These are phyloP conservation scores for Plantago coronopus DNA, from an alignment of 305 asterid genomes.

Conservation along the genomic window DNA sequence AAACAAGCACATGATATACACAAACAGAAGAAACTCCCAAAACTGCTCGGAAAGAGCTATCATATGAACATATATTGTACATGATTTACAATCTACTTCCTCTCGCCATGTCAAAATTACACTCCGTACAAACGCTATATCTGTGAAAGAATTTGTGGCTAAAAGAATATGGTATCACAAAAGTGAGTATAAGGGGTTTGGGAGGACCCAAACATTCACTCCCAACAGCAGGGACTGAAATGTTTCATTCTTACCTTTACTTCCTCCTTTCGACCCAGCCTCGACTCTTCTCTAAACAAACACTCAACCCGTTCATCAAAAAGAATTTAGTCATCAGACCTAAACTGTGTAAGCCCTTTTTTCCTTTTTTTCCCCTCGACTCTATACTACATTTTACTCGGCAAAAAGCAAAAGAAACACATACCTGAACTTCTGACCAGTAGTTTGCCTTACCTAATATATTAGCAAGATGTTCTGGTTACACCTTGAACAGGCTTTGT, in stretches of 20 bases:
- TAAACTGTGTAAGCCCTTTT: neutral
- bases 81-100: slow-evolving; percentile 27
- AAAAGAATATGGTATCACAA: slow-evolving; percentile 8
- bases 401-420: slow-evolving; percentile 6
- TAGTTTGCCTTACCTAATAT: slow-evolving; percentile 19
- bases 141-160: slow-evolving; percentile 23
- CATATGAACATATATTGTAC: slow-evolving; percentile 37
- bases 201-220: neutral
- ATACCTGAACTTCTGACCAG: slow-evolving; percentile 15
- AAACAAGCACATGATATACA: neutral
- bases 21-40: slow-evolving; percentile 8
- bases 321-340: slow-evolving; percentile 1
- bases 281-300: neutral
- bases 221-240: too few relatives aligned
- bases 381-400: neutral
- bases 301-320: neutral
- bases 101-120: slow-evolving; percentile 6
- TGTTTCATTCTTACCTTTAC: too few relatives aligned
- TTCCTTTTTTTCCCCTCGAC: neutral
- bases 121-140: slow-evolving; percentile 24
- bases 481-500: slow-evolving; percentile 3
- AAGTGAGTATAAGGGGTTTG: neutral
- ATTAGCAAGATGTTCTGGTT: slow-evolving; percentile 23
- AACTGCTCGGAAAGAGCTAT: slow-evolving; percentile 11
- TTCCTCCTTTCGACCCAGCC: too few relatives aligned